These are phyloP conservation scores for Coprinellus aureogranulatus DNA, from an alignment of 768 basidiomycete species.

Conservation along the genomic window DNA sequence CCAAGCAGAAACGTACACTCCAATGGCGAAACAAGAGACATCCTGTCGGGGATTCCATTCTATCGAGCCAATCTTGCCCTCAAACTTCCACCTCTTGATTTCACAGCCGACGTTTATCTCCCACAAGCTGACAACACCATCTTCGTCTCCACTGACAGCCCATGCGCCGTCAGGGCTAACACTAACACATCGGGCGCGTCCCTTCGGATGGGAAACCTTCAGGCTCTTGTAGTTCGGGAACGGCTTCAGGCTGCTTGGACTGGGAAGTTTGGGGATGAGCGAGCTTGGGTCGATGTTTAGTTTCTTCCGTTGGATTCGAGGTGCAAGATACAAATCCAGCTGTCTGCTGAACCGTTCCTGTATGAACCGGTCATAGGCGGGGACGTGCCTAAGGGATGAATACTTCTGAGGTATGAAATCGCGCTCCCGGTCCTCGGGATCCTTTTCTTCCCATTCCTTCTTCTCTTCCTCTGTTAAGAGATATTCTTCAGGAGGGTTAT, in stretches of 20 bases:
- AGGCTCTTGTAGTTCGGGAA: constrained; percentile 89
- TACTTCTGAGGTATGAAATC: constrained; percentile 90
- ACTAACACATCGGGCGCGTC: constrained; percentile 70
- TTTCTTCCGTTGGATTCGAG: constrained; percentile 81
- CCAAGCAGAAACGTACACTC: constrained; percentile 54
- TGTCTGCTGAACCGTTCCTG: constrained; percentile 92
- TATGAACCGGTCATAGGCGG: constrained; percentile 88
- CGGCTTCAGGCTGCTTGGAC: constrained; percentile 84
- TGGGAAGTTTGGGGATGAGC: constrained; percentile 91
- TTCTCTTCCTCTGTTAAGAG: constrained; percentile 81
- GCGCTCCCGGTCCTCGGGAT: constrained; percentile 85
- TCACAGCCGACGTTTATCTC: constrained; percentile 88
- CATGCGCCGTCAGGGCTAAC: constrained; percentile 88
- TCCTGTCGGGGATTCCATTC: constrained; percentile 94
- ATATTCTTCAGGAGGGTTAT: constrained; percentile 98
- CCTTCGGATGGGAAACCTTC: constrained; percentile 62
- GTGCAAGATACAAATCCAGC: constrained; percentile 94
- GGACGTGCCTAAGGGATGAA: constrained; percentile 80
- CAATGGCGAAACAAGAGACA: constrained; percentile 74
- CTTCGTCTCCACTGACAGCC: constrained; percentile 90
- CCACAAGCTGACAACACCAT: constrained; percentile 84
- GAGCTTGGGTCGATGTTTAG: constrained; percentile 90
- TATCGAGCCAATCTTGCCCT: constrained; percentile 73
- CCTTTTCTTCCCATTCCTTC: constrained; percentile 76
- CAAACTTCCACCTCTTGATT: constrained; percentile 82